Evolutionary conservation across 2,329 filamentous ascomycete species (phyloP).

Genomic region (Colletotrichum sp.): DNA sequence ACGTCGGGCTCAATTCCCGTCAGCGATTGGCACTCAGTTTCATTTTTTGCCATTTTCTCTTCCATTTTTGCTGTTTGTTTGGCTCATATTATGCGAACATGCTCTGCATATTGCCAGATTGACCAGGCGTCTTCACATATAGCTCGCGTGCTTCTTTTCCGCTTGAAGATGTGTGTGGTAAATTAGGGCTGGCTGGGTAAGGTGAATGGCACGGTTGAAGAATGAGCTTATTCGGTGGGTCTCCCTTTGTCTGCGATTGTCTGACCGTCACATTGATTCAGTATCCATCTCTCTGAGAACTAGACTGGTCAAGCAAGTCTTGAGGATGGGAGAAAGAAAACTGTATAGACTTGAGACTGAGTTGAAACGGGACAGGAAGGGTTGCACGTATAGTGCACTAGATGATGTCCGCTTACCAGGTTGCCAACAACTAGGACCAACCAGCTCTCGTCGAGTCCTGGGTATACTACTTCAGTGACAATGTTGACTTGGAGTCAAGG

Average conservation of each 20-base stretch:
- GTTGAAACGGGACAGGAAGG: accelerated
- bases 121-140: not conserved
- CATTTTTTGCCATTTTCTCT: not conserved
- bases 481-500: accelerated
- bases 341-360: not conserved
- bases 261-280: not conserved
- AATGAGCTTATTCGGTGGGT: not conserved
- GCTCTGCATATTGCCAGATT: not conserved
- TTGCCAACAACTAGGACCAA: not conserved
- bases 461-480: not conserved
- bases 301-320: not conserved
- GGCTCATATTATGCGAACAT: not conserved
- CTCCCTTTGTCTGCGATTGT: not conserved
- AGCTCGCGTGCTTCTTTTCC: not conserved
- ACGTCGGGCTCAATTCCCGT: constrained; percentile 20
- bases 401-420: not conserved
- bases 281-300: not conserved
- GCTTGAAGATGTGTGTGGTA: not conserved
- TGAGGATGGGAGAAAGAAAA: accelerated
- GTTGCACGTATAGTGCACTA: not conserved
- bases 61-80: too few species aligned
- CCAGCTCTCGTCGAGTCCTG: not conserved
- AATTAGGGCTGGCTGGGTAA: not conserved
- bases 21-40: not conserved
- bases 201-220: not conserved